phyloP scores from a whole-genome alignment of 805 yeast species.

The Saccharomycopsis fibuligera region DNA sequence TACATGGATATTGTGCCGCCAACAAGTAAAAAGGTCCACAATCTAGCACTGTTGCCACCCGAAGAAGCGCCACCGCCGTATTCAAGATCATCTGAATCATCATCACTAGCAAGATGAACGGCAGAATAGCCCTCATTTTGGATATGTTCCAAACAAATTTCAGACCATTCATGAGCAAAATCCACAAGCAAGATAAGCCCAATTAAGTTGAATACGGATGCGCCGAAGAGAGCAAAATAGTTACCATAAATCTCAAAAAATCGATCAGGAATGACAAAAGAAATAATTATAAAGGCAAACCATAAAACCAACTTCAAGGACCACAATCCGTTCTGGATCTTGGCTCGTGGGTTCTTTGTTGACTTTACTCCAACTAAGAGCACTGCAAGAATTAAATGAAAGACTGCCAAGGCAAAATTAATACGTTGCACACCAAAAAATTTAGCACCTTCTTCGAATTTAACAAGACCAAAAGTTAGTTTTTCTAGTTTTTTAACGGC shows the following conservation, averaged over 20 bases:
- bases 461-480: constrained; percentile 62
- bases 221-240: constrained; percentile 75
- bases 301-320: constrained; percentile 60
- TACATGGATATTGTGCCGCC: constrained; percentile 90
- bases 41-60: constrained; percentile 25
- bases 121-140: constrained; percentile 65
- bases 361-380: constrained; percentile 69
- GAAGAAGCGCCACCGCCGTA: constrained; percentile 24
- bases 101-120: constrained; percentile 23
- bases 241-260: constrained; percentile 91
- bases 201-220: constrained; percentile 79
- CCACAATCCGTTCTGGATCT: constrained; percentile 92
- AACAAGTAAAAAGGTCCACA: constrained; percentile 77
- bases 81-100: constrained; percentile 42
- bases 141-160: constrained; percentile 83
- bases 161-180: constrained; percentile 99
- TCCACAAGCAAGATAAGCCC: constrained; percentile 89
- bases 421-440: constrained; percentile 92
- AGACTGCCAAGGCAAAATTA: constrained; percentile 76
- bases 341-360: constrained; percentile 69
- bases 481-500: constrained; percentile 67
- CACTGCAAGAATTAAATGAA: constrained; percentile 67
- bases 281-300: constrained; percentile 46
- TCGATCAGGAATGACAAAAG: constrained; percentile 79
- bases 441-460: constrained; percentile 63